A percentile compares a stretch with the other conserved stretches of the same genome.
Conservation (phyloP, 495 filamentous ascomycete species). For the Trichodelitschia bisporula region DNA sequence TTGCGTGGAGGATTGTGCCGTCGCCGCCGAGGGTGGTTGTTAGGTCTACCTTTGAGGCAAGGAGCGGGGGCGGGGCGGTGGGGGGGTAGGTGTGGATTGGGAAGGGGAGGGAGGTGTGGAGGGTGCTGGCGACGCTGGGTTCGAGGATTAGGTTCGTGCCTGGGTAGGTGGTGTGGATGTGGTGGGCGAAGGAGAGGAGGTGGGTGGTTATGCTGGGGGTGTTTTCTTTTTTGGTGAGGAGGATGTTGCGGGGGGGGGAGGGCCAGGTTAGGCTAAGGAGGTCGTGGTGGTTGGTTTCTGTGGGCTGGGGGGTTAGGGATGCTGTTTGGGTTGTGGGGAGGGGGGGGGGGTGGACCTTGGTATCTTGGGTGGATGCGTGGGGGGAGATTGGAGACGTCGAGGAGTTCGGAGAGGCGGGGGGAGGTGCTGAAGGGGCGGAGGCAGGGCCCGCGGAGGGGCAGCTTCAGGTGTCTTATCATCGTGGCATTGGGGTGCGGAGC, state of each 20-base stretch:
- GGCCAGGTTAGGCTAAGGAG: slow-evolving; percentile 78
- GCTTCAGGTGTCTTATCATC: too few relatives aligned
- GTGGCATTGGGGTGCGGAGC: too few relatives aligned
- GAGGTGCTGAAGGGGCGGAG: too few relatives aligned
- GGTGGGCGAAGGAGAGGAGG: slow-evolving; percentile 56
- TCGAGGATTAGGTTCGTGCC: slow-evolving; percentile 65
- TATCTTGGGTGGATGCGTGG: slow-evolving; percentile 27
- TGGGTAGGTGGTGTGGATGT: slow-evolving; percentile 60
- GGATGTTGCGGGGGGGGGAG: slow-evolving; percentile 64
- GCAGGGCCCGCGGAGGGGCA: too few relatives aligned
- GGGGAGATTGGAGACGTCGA: slow-evolving; percentile 25
- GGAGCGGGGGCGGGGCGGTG: background rate
- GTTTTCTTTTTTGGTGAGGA: slow-evolving; percentile 69
- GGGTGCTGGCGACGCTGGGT: slow-evolving; percentile 37
- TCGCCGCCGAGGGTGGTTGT: slow-evolving; percentile 81
- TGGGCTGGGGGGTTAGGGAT: too few relatives aligned
- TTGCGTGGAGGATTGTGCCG: slow-evolving; percentile 80
- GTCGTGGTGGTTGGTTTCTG: slow-evolving; percentile 29
- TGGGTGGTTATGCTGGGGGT: slow-evolving; percentile 44
- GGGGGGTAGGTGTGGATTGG: slow-evolving; percentile 38
- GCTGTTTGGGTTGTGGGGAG: too few relatives aligned
- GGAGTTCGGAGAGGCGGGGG: too few relatives aligned
- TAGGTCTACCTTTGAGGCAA: slow-evolving; percentile 57
- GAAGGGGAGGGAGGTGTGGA: slow-evolving; percentile 51
- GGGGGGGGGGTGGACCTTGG: too few relatives aligned